Evolutionary conservation across 805 yeast genomes (phyloP), one percentile per base, ranked within the genome.

Genomic region (Candida stauntonica): DNA sequence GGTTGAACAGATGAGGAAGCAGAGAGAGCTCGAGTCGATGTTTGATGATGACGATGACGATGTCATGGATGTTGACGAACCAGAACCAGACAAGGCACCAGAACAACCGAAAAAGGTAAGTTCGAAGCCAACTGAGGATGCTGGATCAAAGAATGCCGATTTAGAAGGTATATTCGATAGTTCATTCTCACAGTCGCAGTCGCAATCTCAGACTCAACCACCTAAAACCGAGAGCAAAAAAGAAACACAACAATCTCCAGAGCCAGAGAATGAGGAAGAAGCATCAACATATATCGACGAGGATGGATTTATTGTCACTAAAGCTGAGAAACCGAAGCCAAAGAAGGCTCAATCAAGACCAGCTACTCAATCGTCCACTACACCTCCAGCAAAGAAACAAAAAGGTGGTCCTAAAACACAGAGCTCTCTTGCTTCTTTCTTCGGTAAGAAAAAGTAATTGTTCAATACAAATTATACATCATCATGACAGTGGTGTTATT

Each of bases 261-360:
- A 43, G 27, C 17, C 19, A 13, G 48, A 38, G 16, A 42, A 18
- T 17, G 42, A 46, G 21, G 51, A 43, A 5, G 32, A 33, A 17
- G 27, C 44, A 5, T 47, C 52, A 18, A 52, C 48, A 7, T 58
- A 56, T 38, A 60, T 64, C 17, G 80, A 73, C 44, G 77, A 70
- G 27, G 79, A 74, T 37, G 80, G 79, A 1, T 75, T 66, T 48
- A 57, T 71, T 17, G 68, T 72, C 0, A 67, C 75, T 3, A 49
- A 55, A 39, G 51, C 47, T 29, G 47, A 43, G 14, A 50, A 45
- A 23, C 19, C 47, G 17, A 50, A 44, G 33, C 24, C 58, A 15
- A 49, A 46, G 34, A 17, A 24, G 46, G 4, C 24, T 21, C 24
- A 7, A 8, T 7, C 24, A 21, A 21, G 24, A 21, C 12, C 41